Conservation (phyloP, 306 rosid species). For the Ochetophila trinervis region DNA sequence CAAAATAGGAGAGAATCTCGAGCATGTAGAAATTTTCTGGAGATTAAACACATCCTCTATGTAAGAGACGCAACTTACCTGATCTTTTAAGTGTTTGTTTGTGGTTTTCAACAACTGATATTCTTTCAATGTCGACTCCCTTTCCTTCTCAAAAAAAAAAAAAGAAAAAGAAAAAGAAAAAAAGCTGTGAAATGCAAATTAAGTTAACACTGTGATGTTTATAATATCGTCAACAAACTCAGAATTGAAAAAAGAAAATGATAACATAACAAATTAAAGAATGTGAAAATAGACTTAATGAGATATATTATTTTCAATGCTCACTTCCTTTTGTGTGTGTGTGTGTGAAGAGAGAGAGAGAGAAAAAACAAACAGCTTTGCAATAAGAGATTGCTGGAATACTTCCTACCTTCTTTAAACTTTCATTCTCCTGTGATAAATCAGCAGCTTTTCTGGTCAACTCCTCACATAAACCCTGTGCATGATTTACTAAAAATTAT, state of each 20-base stretch:
- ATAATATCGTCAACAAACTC: slow-evolving; percentile 15
- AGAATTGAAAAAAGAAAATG: not conserved
- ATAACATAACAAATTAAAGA: not conserved
- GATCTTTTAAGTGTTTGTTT: slow-evolving; percentile 65
- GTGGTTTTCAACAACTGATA: slow-evolving; percentile 70
- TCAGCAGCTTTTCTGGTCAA: slow-evolving; percentile 73
- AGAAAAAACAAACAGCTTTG: slow-evolving; percentile 18
- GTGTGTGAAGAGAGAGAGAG: not conserved
- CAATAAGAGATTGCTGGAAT: slow-evolving; percentile 16
- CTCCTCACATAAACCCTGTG: slow-evolving; percentile 89
- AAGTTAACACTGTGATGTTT: slow-evolving; percentile 9
- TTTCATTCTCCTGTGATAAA: slow-evolving; percentile 69
- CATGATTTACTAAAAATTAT: slow-evolving; percentile 12
- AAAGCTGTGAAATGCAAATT: slow-evolving; percentile 31
- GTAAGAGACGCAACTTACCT: slow-evolving; percentile 46
- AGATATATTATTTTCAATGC: not conserved
- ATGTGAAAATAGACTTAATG: not conserved
- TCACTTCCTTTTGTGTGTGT: not conserved
- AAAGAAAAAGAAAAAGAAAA: slow-evolving; percentile 34
- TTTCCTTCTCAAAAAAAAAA: slow-evolving; percentile 55
- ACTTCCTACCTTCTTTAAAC: slow-evolving; percentile 59
- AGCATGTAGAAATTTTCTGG: slow-evolving; percentile 1
- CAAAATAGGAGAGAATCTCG: slow-evolving; percentile 32
- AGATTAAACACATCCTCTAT: slow-evolving; percentile 15
- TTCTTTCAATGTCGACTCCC: slow-evolving; percentile 72